Percentiles rank a stretch among this genome's conserved stretches.
Evolutionary conservation across 192 early-diverging fungal genomes (phyloP).

Genomic region (Endogone sp.): DNA sequence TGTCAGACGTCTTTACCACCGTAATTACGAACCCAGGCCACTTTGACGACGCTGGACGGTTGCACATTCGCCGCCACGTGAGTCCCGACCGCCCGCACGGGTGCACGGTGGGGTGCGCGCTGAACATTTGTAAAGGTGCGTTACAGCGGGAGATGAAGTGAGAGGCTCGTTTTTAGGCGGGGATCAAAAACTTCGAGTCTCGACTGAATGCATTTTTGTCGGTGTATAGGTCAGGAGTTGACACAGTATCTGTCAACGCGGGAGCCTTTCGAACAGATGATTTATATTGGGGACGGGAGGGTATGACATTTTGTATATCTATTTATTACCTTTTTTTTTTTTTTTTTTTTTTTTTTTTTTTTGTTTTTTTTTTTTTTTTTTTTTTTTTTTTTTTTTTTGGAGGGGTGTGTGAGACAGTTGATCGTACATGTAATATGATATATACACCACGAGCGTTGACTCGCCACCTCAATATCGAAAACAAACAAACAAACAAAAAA

Average conservation of each 20-base stretch:
- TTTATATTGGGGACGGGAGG: slow-evolving; percentile 27
- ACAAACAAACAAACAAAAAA: too few relatives aligned
- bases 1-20: slow-evolving; percentile 35
- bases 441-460: too few relatives aligned
- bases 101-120: slow-evolving; percentile 46
- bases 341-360: too few relatives aligned
- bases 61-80: slow-evolving; percentile 41
- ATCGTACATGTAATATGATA: too few relatives aligned
- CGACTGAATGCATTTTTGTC: too few relatives aligned
- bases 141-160: too few relatives aligned
- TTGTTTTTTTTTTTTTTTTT: too few relatives aligned
- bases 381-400: too few relatives aligned
- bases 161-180: background rate
- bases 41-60: slow-evolving; percentile 34
- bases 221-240: slow-evolving; percentile 20
- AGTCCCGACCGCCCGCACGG: slow-evolving; percentile 33
- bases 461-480: too few relatives aligned
- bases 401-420: too few relatives aligned
- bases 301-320: background rate
- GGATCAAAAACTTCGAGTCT: too few relatives aligned
- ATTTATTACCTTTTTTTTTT: background rate
- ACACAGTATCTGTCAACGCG: slow-evolving; percentile 5
- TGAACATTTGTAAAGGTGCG: slow-evolving; percentile 63
- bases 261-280: slow-evolving; percentile 18
- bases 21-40: slow-evolving; percentile 59